Base-by-base conservation (phyloP, 805 yeast genomes). In the Ogataea paraovalis region DNA sequence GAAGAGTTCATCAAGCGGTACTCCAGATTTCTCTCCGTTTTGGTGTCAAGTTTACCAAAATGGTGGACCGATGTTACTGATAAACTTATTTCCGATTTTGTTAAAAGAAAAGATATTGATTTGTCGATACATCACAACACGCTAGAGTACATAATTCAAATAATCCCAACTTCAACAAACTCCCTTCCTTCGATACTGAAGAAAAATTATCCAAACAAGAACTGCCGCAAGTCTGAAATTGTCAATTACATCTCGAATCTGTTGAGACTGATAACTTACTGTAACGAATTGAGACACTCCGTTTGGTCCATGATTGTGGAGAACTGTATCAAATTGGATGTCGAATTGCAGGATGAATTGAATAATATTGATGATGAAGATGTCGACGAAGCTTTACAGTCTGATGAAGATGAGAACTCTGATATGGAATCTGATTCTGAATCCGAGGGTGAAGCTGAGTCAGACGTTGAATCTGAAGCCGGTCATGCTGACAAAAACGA, bases 61-160 rank as follows among this genome's bases (percentile, higher is more conserved):
- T 92, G 96, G 87, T 82, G 94, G 80, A 77, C 79, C 52, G 95
- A 87, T 49, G 87, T 92, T n/a, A 82, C 87, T 19, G 71, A 74
- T 50, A 76, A 79, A 48, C 66, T 92, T n/a, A 76, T 90, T 10
- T 57, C 73, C 18, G 89, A 82, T 57, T 86, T 92, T 57, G 67
- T 62, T 8, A 55, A 52, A 36, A 45, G 50, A 8, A 30, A 50
- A 23, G 55, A 51, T 4, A 46, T 42, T 4, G 41, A 46, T 36
- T 23, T 63, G 16, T 47, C 49, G 14, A 49, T 81, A 53, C 85
- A 82, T 65, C 97, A 92, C 68, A 73, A 74, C 13, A 73, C 87
- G 38, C 67, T 92, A 45, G 66, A 70, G 47, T 80, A 80, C 59
- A 76, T 94, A 50, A 69, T 90, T 30, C 76, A 77, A 39, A 77